These are phyloP conservation scores for Bothriochloa decipiens DNA, from an alignment of 176 grass and related monocot genomes.

Conservation along the genomic window DNA sequence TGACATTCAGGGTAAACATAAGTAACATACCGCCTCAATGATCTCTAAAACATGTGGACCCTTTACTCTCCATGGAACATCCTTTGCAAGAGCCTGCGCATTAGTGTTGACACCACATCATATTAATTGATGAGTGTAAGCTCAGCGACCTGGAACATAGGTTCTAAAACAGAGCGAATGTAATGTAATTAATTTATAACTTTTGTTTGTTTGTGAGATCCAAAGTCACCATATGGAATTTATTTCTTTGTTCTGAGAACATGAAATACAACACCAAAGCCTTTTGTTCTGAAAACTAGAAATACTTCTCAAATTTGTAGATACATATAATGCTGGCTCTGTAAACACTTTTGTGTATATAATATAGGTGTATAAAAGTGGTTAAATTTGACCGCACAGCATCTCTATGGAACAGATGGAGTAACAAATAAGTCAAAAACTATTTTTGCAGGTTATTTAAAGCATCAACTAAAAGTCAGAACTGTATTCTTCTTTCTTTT, in stretches of 20 bases:
- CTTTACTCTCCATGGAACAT: conserved; percentile 94
- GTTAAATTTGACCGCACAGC: not conserved
- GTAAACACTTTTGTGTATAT: not conserved
- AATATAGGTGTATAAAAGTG: not conserved
- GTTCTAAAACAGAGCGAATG: not conserved
- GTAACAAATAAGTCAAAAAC: conserved; percentile 2
- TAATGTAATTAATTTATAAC: not conserved
- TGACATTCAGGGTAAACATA: conserved; percentile 1
- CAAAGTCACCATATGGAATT: conserved; percentile 1
- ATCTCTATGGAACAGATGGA: not conserved
- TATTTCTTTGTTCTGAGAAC: conserved; percentile 19
- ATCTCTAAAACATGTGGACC: conserved; percentile 83
- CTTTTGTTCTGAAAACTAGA: not conserved
- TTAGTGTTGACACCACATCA: conserved; percentile 23
- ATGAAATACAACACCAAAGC: not conserved
- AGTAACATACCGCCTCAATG: conserved; percentile 78
- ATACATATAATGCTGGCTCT: not conserved
- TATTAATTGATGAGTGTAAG: not conserved
- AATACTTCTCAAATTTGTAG: not conserved
- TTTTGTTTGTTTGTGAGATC: conserved; percentile 5
- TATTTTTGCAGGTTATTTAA: not conserved
- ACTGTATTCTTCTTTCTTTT: not conserved
- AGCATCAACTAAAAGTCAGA: not conserved
- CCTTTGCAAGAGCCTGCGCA: conserved; percentile 87
- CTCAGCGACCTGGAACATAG: not conserved